Conservation (phyloP, 2,329 filamentous ascomycete species). For the Orbilia oligospora region DNA sequence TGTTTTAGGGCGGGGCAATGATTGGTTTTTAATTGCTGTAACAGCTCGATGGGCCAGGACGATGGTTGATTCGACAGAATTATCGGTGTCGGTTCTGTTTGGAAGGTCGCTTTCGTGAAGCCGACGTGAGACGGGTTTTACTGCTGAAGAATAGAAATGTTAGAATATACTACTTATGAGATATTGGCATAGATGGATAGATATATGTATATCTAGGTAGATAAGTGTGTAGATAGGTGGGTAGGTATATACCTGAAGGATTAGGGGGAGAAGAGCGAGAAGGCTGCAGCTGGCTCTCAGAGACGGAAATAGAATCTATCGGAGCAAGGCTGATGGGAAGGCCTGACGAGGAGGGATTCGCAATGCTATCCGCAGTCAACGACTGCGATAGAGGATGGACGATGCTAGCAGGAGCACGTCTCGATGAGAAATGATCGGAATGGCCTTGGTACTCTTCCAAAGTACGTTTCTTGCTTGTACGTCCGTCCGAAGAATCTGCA, state of each 20-base stretch:
- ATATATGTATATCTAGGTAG: background rate
- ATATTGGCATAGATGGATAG: too few relatives aligned
- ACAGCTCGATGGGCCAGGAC: slow-evolving; percentile 56
- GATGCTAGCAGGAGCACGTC: slow-evolving; percentile 23
- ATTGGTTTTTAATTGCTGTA: slow-evolving; percentile 47
- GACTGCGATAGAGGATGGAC: slow-evolving; percentile 31
- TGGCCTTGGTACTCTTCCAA: slow-evolving; percentile 46
- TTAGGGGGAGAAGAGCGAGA: slow-evolving; percentile 11
- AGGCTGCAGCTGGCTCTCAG: slow-evolving; percentile 10
- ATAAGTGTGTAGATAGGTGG: too few relatives aligned
- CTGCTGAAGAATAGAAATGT: slow-evolving; percentile 16
- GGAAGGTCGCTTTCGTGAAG: slow-evolving; percentile 27
- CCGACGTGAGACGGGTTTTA: slow-evolving; percentile 17
- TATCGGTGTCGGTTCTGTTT: slow-evolving; percentile 23
- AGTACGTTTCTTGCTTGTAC: slow-evolving; percentile 41
- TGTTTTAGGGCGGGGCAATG: slow-evolving; percentile 34
- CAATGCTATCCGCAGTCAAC: slow-evolving; percentile 24
- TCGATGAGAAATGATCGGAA: slow-evolving; percentile 1
- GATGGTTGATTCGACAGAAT: slow-evolving; percentile 50
- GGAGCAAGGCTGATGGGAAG: slow-evolving; percentile 24
- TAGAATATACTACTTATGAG: slow-evolving; percentile 2
- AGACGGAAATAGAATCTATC: slow-evolving; percentile 10
- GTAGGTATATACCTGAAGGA: slow-evolving; percentile 24
- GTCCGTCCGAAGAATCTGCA: slow-evolving; percentile 2
- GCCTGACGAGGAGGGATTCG: slow-evolving; percentile 23